A percentile compares a stretch with the other conserved stretches of the same genome.
Conservation (phyloP, 2,329 filamentous ascomycete species). For the Pseudogymnoascus sp. region DNA sequence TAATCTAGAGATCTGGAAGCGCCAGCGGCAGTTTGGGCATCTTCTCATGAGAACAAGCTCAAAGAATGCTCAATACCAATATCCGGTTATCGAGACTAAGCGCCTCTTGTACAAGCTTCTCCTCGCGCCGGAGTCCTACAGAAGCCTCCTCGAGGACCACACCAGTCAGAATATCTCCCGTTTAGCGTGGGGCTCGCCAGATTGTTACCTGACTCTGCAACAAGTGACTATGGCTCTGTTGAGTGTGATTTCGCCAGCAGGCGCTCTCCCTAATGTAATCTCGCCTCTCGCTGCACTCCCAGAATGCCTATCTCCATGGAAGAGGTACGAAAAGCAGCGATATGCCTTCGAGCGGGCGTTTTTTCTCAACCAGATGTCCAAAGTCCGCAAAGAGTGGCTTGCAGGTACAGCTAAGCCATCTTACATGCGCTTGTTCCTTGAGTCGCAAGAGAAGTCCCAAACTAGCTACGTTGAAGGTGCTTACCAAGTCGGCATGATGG, state of each 20-base stretch:
- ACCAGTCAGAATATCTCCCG: conserved; percentile 40
- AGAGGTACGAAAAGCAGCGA: conserved; percentile 36
- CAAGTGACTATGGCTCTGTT: conserved; percentile 33
- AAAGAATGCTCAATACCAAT: conserved; percentile 34
- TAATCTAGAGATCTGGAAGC: conserved; percentile 39
- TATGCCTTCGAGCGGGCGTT: conserved; percentile 35
- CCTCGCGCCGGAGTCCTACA: conserved; percentile 35
- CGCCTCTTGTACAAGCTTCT: conserved; percentile 35
- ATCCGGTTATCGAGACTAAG: conserved; percentile 35
- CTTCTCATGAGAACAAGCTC: conserved; percentile 36
- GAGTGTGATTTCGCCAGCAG: not conserved
- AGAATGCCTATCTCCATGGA: conserved; percentile 36
- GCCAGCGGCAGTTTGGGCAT: conserved; percentile 40
- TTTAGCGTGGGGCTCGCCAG: conserved; percentile 39
- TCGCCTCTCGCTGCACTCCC: conserved; percentile 40
- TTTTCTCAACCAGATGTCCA: conserved; percentile 32
- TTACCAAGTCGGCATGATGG: conserved; percentile 42
- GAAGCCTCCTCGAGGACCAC: conserved; percentile 42
- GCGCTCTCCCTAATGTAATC: conserved; percentile 39
- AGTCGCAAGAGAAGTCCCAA: conserved; percentile 24
- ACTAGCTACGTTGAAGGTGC: conserved; percentile 33
- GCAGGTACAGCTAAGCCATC: conserved; percentile 32
- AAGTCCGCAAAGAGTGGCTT: conserved; percentile 30
- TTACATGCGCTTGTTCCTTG: conserved; percentile 37
- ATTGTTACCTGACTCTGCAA: conserved; percentile 34